phyloP scores from a whole-genome alignment of 352 stramenopile species.

The Blastocystis sp. region DNA sequence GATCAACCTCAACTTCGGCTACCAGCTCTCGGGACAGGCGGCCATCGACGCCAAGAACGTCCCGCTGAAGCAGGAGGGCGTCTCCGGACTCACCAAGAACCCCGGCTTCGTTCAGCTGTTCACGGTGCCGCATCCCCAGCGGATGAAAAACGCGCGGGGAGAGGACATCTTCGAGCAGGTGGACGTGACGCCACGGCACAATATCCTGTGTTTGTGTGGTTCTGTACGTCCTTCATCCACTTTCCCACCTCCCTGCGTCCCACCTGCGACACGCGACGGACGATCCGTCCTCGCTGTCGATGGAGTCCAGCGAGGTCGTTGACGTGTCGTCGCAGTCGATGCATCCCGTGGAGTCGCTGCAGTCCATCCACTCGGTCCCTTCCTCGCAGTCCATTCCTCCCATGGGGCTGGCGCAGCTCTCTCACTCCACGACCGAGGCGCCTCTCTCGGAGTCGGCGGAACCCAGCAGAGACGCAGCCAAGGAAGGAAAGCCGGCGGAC shows the following conservation, averaged over 20 bases:
- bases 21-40: constrained; percentile 53
- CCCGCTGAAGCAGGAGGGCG: constrained; percentile 22
- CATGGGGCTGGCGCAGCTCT: no score
- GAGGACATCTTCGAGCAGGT: constrained; percentile 24
- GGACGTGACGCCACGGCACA: background rate
- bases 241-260: constrained; percentile 4
- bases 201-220: constrained; percentile 22
- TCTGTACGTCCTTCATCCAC: background rate
- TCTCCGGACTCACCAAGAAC: constrained; percentile 48
- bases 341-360: background rate
- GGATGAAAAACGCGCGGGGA: constrained; percentile 29
- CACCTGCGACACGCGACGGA: background rate
- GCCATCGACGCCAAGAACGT: constrained; percentile 59
- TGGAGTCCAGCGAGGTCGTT: background rate
- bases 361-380: background rate
- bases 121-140: constrained; percentile 60
- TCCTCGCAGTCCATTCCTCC: background rate
- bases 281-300: background rate
- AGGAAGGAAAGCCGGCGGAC: no score
- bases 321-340: background rate
- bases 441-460: no score
- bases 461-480: no score
- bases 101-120: constrained; percentile 60
- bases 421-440: no score
- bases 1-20: constrained; percentile 90